Conservation (phyloP, 2,329 filamentous ascomycete species). For the Botryosphaeria dothidea region DNA sequence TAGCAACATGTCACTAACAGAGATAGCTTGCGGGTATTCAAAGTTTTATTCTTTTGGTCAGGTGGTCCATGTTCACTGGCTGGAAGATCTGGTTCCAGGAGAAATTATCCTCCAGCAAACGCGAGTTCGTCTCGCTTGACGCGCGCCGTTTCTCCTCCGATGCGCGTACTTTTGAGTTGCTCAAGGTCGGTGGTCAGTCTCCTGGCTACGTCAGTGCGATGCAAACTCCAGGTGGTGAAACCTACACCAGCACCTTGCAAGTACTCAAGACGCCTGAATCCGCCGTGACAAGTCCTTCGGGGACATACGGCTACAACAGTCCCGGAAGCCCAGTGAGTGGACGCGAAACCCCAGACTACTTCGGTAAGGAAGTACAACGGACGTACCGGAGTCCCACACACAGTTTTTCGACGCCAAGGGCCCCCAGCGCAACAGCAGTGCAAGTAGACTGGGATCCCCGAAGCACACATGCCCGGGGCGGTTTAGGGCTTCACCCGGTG, state of each 20-base stretch:
- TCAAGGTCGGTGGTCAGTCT: conserved; percentile 28
- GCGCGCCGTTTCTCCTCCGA: conserved; percentile 51
- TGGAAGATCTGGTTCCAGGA: conserved; percentile 69
- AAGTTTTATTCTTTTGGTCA: conserved; percentile 77
- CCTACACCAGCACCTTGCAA: conserved; percentile 15
- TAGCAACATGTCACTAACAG: not conserved
- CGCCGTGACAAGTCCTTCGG: conserved; percentile 22
- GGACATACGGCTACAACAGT: not conserved
- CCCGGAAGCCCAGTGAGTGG: conserved; percentile 22
- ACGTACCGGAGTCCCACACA: conserved; percentile 39
- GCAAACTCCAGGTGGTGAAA: conserved; percentile 25
- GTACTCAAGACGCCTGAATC: conserved; percentile 29
- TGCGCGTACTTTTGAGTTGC: conserved; percentile 36
- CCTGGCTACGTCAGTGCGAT: conserved; percentile 17
- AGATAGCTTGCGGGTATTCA: conserved; percentile 72
- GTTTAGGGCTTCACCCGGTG: conserved; percentile 22
- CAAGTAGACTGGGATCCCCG: conserved; percentile 37
- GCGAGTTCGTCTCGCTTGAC: conserved; percentile 88
- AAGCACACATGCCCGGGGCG: conserved; percentile 40
- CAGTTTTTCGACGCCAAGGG: conserved; percentile 45
- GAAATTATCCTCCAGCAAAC: conserved; percentile 55
- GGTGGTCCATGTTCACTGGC: conserved; percentile 80
- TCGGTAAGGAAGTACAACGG: conserved; percentile 37
- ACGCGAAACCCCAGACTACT: conserved; percentile 32
- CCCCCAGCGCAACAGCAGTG: conserved; percentile 29